A percentile compares a stretch with the other conserved stretches of the same genome.
phyloP scores from a whole-genome alignment of 1,284 basidiomycete species.

The Ustilago tritici region DNA sequence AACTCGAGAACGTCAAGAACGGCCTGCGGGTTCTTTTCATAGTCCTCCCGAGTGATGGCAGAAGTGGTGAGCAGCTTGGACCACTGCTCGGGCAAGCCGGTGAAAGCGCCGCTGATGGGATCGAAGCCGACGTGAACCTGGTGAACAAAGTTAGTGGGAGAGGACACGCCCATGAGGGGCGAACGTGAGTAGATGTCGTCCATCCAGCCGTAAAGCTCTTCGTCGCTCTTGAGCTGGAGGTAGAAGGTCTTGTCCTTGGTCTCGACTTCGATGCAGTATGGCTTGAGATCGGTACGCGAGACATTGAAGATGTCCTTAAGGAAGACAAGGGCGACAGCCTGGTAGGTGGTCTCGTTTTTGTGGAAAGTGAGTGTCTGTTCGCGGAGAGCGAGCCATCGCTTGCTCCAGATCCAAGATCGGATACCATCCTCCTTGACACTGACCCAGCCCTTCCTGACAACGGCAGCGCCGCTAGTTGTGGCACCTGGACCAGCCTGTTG shows the following conservation, averaged over 20 bases:
- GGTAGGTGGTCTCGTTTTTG: constrained; percentile 84
- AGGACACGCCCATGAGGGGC: constrained; percentile 90
- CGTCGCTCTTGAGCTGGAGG: constrained; percentile 89
- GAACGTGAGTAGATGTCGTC: constrained; percentile 94
- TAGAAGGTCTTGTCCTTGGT: constrained; percentile 82
- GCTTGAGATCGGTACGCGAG: constrained; percentile 90
- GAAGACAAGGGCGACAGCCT: constrained; percentile 76
- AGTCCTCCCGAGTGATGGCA: constrained; percentile 97
- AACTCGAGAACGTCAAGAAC: constrained; percentile 97
- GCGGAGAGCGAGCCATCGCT: constrained; percentile 88
- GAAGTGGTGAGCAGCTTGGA: constrained; percentile 92
- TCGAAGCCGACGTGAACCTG: constrained; percentile 99
- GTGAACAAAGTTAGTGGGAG: constrained; percentile 96
- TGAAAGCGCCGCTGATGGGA: constrained; percentile 91
- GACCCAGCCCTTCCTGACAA: constrained; percentile 67
- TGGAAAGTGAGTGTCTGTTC: constrained; percentile 85
- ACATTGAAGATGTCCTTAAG: constrained; percentile 86
- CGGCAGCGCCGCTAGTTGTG: constrained; percentile 50
- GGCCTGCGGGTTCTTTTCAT: constrained; percentile 94
- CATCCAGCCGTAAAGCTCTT: constrained; percentile 95
- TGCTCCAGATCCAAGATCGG: constrained; percentile 89
- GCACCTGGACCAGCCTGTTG: constrained; percentile 50
- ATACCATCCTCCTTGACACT: constrained; percentile 70
- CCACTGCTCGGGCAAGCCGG: constrained; percentile 97
- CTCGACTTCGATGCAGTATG: constrained; percentile 83